phyloP scores from a whole-genome alignment of 352 stramenopile genomes.

The Pythium phragmitis region DNA sequence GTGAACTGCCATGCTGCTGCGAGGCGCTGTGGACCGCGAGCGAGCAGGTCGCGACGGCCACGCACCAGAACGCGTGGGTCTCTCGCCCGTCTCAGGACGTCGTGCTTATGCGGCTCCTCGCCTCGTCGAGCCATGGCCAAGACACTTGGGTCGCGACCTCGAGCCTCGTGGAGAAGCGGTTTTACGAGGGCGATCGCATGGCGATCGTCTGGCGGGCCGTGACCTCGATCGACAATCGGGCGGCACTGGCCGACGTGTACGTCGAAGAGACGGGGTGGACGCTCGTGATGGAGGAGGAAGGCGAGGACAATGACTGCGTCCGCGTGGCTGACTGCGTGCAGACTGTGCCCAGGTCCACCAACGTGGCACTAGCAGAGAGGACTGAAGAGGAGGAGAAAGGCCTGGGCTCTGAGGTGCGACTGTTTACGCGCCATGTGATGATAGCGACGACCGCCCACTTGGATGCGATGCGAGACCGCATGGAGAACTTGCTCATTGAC shows the following conservation, averaged over 20 bases:
- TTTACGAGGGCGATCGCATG: neutral
- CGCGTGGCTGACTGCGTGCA: slow-evolving; percentile 4
- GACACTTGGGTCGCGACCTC: slow-evolving; percentile 3
- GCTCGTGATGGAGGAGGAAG: neutral
- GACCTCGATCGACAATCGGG: slow-evolving; percentile 5
- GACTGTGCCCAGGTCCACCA: slow-evolving; percentile 3
- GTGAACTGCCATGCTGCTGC: neutral
- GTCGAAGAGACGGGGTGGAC: slow-evolving; percentile 7
- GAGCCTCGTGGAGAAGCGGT: slow-evolving; percentile 4
- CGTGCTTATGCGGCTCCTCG: slow-evolving; percentile 2
- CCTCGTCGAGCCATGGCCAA: neutral
- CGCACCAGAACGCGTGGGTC: neutral
- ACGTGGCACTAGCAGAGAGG: neutral
- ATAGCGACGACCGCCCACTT: slow-evolving; percentile 1
- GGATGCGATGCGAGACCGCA: slow-evolving; percentile 1
- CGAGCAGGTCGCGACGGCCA: neutral
- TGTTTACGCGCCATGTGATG: slow-evolving; percentile 10
- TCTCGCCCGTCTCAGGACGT: neutral
- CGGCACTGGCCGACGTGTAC: neutral
- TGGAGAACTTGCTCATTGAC: slow-evolving; percentile 11
- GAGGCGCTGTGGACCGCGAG: slow-evolving; percentile 2
- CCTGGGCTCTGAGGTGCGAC: no score
- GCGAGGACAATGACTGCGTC: neutral
- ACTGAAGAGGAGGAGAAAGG: neutral
- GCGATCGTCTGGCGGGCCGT: slow-evolving; percentile 6